Evolutionary conservation across 1,284 basidiomycete species (phyloP).

Genomic region (Rhodotorula sp.): DNA sequence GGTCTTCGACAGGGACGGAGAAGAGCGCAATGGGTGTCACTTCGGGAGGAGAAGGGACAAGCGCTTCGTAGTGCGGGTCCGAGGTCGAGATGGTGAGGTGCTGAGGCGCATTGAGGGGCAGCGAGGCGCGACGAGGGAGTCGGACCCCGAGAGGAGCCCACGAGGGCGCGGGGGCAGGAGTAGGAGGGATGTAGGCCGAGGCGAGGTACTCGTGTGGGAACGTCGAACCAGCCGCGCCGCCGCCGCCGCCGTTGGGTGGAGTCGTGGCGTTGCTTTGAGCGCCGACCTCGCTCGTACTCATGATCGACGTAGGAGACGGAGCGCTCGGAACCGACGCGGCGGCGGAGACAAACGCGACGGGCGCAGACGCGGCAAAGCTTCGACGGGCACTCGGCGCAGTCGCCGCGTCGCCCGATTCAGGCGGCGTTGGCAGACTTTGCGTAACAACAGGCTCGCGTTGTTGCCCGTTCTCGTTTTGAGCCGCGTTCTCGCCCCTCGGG

Average conservation of each 20-base stretch:
- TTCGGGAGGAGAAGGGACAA: background rate
- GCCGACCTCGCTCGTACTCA: background rate
- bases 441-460: too few species aligned
- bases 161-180: background rate
- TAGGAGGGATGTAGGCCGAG: background rate
- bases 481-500: too few species aligned
- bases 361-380: background rate
- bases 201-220: constrained; percentile 10
- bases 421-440: too few species aligned
- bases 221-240: too few species aligned
- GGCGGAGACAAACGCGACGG: background rate
- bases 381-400: too few species aligned
- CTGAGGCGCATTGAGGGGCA: constrained; percentile 8
- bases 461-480: too few species aligned
- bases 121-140: constrained; percentile 5
- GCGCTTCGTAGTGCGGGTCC: constrained; percentile 13
- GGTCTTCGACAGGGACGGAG: background rate
- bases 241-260: background rate
- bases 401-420: too few species aligned
- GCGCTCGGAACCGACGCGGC: background rate
- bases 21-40: constrained; percentile 28
- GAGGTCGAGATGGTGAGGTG: constrained; percentile 12
- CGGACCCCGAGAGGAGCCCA: constrained; percentile 14
- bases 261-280: background rate
- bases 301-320: background rate